These are phyloP conservation scores for Hirschioporus abietinus DNA, from an alignment of 768 basidiomycete genomes.

Conservation along the genomic window DNA sequence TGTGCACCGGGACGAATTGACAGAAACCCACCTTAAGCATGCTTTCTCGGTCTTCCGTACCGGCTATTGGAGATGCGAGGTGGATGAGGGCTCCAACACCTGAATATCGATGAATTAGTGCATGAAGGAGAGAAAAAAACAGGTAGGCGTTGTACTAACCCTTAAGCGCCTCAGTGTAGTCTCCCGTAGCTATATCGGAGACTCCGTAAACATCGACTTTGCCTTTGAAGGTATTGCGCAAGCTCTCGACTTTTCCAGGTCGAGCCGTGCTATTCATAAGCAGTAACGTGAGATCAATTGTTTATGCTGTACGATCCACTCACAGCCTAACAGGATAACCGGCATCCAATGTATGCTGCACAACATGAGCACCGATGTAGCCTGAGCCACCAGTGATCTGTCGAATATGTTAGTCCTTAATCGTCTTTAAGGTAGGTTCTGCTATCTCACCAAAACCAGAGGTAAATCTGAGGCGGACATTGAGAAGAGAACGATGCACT, in stretches of 20 bases:
- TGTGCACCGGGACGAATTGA: conserved; percentile 5
- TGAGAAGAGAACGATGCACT: too few species aligned
- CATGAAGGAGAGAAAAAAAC: not conserved
- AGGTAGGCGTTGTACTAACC: conserved; percentile 11
- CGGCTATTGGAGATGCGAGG: conserved; percentile 9
- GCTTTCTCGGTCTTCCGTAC: not conserved
- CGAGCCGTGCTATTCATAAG: not conserved
- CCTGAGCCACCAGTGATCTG: conserved; percentile 5
- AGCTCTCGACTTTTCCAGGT: not conserved
- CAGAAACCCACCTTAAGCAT: conserved; percentile 5
- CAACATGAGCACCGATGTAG: not conserved
- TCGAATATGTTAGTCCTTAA: conserved; percentile 3
- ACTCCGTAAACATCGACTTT: conserved; percentile 19
- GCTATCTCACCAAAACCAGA: not conserved
- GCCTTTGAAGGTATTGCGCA: not conserved
- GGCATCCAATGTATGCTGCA: not conserved
- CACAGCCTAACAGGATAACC: conserved; percentile 3
- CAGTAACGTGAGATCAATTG: not conserved
- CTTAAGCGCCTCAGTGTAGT: conserved; percentile 21
- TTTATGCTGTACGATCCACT: not conserved
- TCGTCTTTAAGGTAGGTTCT: not conserved
- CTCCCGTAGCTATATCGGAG: conserved; percentile 18
- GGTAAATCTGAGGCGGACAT: not conserved
- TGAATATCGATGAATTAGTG: not conserved
- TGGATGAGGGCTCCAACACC: conserved; percentile 9